These are phyloP conservation scores for Magnaporthales sp. DNA, from an alignment of 2,329 filamentous ascomycete species.

Conservation along the genomic window DNA sequence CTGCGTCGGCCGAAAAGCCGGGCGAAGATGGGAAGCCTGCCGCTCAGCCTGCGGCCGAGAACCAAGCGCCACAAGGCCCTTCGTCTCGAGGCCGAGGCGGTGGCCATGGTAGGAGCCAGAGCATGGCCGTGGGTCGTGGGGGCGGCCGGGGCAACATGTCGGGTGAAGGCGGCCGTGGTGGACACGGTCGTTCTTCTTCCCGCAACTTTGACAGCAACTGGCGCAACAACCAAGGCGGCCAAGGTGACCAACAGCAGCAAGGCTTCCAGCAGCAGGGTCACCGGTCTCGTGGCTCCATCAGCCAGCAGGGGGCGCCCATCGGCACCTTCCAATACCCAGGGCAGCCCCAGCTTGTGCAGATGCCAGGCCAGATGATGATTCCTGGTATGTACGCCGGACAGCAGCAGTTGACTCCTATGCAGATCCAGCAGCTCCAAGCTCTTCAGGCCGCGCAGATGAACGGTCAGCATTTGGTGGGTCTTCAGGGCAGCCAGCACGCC, in stretches of 20 bases:
- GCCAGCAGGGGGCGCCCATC: slow-evolving; percentile 72
- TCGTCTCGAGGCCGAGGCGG: slow-evolving; percentile 45
- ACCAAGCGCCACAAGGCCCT: slow-evolving; percentile 28
- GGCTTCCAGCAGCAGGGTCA: slow-evolving; percentile 83
- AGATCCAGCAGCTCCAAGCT: slow-evolving; percentile 83
- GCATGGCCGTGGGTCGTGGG: slow-evolving; percentile 69
- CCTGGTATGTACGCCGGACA: slow-evolving; percentile 79
- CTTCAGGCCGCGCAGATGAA: slow-evolving; percentile 83
- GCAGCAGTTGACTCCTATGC: slow-evolving; percentile 70
- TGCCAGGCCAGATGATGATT: slow-evolving; percentile 80
- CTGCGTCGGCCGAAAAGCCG: slow-evolving; percentile 44
- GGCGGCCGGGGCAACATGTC: slow-evolving; percentile 58
- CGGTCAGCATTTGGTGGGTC: slow-evolving; percentile 62
- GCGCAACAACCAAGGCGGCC: slow-evolving; percentile 70
- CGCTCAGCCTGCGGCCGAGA: slow-evolving; percentile 25
- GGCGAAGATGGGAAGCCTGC: slow-evolving; percentile 38
- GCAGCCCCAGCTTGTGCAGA: slow-evolving; percentile 80
- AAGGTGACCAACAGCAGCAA: slow-evolving; percentile 36
- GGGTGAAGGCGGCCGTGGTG: slow-evolving; percentile 41
- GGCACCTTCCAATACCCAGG: slow-evolving; percentile 82
- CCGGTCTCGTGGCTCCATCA: slow-evolving; percentile 75
- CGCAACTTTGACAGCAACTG: slow-evolving; percentile 98
- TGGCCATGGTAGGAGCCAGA: slow-evolving; percentile 73
- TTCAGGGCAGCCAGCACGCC: slow-evolving; percentile 64
- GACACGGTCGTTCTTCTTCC: slow-evolving; percentile 75